Evolutionary conservation across 306 rosid species (phyloP), one percentile per base, ranked within the genome.

Genomic region (Medicago ruthenica): DNA sequence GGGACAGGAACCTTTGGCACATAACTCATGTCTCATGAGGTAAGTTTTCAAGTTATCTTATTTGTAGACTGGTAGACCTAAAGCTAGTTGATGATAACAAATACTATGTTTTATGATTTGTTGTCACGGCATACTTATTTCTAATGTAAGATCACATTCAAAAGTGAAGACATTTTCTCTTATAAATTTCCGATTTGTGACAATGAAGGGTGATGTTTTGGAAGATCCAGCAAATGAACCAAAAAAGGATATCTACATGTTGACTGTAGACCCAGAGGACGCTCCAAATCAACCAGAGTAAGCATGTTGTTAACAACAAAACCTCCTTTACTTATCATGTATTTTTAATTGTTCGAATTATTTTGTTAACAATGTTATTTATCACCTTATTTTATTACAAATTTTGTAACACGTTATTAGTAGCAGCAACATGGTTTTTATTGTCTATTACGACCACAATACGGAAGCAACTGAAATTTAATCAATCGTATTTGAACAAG

Each of bases 151-250:
- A 51, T 15, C 8, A 14, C 18, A 16, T 51, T 51, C 58, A 51
- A 51, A 47, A 47, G 54, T 14, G 54, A 14, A 47, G 54, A 4
- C n/a, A 17, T 50, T 76, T 59, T 79, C 48, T 70, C 53, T 81
- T 20, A 18, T 44, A 68, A 5, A 67, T 53, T 55, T 71, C 50
- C 36, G 17, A 75, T 81, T 64, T 76, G 71, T 77, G 74, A 40
- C 17, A 57, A 36, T 83, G 67, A 76, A 95, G 97, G 99, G 99
- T 53, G 97, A 92, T 79, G 81, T 87, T 78, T 79, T 95, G 89
- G 99, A 95, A 83, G 97, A 95, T 76, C 97, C 97, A 0, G 96
- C 89, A 21, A 86, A 84, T 24, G 99, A 90, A 70, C 99, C 99
- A 1, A 90, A 86, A 78, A 90, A 86, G 81, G 97, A 92, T 76